Evolutionary conservation across 2,329 filamentous ascomycete species (phyloP).

Genomic region (Aspergillus vadensis): DNA sequence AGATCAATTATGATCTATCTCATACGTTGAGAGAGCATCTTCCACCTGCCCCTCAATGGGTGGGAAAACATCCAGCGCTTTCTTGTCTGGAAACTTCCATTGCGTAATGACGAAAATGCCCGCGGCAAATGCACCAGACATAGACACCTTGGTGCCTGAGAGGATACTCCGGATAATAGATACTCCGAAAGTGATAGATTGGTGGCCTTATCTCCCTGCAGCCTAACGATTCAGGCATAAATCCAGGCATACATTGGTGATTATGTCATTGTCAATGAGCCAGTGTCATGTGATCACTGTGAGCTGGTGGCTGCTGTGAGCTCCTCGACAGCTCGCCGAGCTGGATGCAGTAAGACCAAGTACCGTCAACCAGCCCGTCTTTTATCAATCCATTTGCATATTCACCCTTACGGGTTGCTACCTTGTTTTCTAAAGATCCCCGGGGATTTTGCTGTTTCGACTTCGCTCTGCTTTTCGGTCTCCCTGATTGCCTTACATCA

Average conservation of each 20-base stretch:
- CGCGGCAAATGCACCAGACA: background rate
- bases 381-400: constrained; percentile 12
- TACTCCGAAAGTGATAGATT: constrained; percentile 14
- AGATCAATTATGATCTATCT: background rate
- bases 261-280: constrained; percentile 20
- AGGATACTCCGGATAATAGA: constrained; percentile 18
- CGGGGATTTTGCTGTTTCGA: background rate
- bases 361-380: constrained; percentile 22
- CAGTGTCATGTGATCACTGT: constrained; percentile 1
- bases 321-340: constrained; percentile 36
- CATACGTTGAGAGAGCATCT: constrained; percentile 2
- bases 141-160: constrained; percentile 23
- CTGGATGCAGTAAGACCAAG: constrained; percentile 20
- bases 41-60: background rate
- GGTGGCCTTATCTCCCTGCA: too few species aligned
- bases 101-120: constrained; percentile 27
- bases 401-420: background rate
- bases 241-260: background rate
- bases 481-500: constrained; percentile 21
- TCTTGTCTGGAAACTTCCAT: constrained; percentile 20
- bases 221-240: constrained; percentile 14
- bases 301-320: constrained; percentile 18
- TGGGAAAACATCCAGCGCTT: background rate
- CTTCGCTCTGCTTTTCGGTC: constrained; percentile 1
- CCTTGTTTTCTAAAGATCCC: background rate